These are phyloP conservation scores for Entonaema liquescens DNA, from an alignment of 495 filamentous ascomycete species.

Conservation along the genomic window DNA sequence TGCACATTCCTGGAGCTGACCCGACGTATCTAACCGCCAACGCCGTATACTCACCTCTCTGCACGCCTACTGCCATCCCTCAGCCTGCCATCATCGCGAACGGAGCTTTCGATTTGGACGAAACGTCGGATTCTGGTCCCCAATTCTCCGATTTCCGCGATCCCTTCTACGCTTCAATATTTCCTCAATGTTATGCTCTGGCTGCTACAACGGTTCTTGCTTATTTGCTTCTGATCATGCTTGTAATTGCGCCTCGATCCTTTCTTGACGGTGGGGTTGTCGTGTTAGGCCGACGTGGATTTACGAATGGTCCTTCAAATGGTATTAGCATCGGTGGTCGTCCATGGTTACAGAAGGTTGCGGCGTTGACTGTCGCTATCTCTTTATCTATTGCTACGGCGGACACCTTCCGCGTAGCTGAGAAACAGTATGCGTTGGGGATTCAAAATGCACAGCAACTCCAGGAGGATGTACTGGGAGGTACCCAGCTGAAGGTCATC, in stretches of 20 bases:
- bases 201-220: constrained; percentile 90
- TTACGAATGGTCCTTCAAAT: constrained; percentile 80
- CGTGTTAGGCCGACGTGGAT: constrained; percentile 81
- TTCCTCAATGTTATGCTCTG: constrained; percentile 90
- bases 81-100: constrained; percentile 57
- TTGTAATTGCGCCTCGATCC: constrained; percentile 89
- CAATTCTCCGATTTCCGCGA: constrained; percentile 69
- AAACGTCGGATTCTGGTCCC: constrained; percentile 40
- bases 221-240: constrained; percentile 93
- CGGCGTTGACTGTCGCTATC: constrained; percentile 86
- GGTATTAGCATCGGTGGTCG: constrained; percentile 87
- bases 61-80: constrained; percentile 53
- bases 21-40: constrained; percentile 68
- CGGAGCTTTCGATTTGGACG: constrained; percentile 53
- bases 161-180: constrained; percentile 91
- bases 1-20: constrained; percentile 66
- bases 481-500: constrained; percentile 85
- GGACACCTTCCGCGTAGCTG: constrained; percentile 85
- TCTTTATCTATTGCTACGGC: constrained; percentile 92
- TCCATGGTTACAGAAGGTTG: constrained; percentile 96
- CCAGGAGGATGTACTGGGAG: constrained; percentile 77
- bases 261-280: constrained; percentile 87
- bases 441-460: constrained; percentile 75
- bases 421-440: constrained; percentile 76
- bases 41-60: constrained; percentile 70